phyloP scores from a whole-genome alignment of 768 basidiomycete genomes.

The Pilatotrama ljubarskyi region DNA sequence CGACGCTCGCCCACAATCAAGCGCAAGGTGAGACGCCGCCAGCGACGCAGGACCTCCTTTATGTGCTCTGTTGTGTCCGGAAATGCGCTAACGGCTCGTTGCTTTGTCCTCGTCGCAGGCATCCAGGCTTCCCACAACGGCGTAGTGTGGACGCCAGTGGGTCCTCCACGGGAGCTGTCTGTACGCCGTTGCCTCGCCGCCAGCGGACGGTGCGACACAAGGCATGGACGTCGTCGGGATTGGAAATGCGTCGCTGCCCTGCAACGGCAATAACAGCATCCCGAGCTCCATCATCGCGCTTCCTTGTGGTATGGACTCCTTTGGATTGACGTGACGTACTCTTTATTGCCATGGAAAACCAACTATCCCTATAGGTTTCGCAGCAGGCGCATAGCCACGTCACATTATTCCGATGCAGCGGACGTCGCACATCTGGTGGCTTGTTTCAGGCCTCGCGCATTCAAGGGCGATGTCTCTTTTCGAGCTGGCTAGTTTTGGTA shows the following conservation, averaged over 20 bases:
- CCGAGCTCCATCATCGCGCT: neutral
- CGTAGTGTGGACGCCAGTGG: slow-evolving; percentile 1
- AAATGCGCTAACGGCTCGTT: neutral
- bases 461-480: neutral
- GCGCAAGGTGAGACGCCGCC: too few species aligned
- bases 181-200: neutral
- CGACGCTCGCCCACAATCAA: neutral
- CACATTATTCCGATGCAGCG: neutral
- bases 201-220: neutral
- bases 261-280: neutral
- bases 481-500: neutral
- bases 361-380: neutral
- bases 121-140: neutral
- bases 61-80: too few species aligned
- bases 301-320: neutral
- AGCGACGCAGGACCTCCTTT: too few species aligned
- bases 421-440: neutral
- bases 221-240: neutral
- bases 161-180: neutral
- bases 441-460: neutral
- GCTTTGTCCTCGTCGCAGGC: neutral
- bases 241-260: neutral
- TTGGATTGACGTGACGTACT: neutral
- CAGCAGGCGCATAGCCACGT: neutral
- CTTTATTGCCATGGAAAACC: neutral